Base-by-base conservation (phyloP, 75 land plant species). In the Cunninghamia lanceolata region DNA sequence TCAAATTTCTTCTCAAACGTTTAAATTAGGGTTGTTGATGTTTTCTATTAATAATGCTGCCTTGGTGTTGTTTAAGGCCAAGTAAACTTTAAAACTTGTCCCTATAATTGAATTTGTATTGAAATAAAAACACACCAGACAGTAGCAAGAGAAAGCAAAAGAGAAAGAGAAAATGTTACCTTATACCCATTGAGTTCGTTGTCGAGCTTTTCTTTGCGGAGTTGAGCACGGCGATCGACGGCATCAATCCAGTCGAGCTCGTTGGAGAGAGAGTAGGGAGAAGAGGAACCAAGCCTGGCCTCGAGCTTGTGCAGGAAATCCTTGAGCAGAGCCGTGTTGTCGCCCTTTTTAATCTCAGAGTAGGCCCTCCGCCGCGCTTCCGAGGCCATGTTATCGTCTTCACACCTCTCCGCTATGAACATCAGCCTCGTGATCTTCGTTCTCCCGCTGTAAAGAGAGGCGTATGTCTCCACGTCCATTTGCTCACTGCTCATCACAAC, bases 301-400 rank as follows among this genome's bases (percentile, higher is more conserved):
- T 81, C 93, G 74, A 98, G 96, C 94, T 95, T 98, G 86, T 84
- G 83, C 43, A 91, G 92, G 54, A 95, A 95, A 83, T 98, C 99
- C 39, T 94, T 85, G 86, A 85, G 89, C 17, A 95, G 87, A 83
- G 86, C 87, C 39, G 95, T 90, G 88, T 96, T 93, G 90, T 98
- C 99, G 47, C 94, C 96, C 88, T 92, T 96, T 87, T 91, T 92
- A 17, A 96, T 93, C 89, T 98, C 96, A 76, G 96, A 93, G 82
- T 93, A 89, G 42, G 99, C 98, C 99, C 96, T 98, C 36, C 99
- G 90, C 43, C 95, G 87, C 16, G 99, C 98, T 82, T 98, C 99
- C 70, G 94, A 85, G 90, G 91, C 92, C 96, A 94, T 85, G 82
- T 85, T 54, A 42, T 78, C 45, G 81, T 92, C 88, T 79, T 88